Percentiles rank a stretch among this genome's conserved stretches.
Evolutionary conservation across 805 yeast species (phyloP).

Genomic region (Yamadazyma tumulicola): DNA sequence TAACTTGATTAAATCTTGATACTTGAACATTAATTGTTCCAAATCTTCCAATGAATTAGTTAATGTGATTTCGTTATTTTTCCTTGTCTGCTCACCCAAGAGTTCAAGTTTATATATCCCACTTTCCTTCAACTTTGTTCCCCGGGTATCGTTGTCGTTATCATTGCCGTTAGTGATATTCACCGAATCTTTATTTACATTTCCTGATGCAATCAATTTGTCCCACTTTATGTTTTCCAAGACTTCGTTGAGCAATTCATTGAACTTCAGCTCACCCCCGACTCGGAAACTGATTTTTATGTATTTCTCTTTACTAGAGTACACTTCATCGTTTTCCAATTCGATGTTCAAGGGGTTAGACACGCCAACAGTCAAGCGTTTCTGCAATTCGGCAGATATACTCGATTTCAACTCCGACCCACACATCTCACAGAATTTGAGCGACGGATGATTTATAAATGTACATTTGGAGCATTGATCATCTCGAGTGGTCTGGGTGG

Average conservation of each 20-base stretch:
- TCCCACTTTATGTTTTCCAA: slow-evolving; percentile 55
- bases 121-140: slow-evolving; percentile 14
- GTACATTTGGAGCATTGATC: slow-evolving; percentile 62
- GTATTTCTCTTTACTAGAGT: slow-evolving; percentile 25
- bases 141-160: not conserved
- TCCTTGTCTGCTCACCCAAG: slow-evolving; percentile 50
- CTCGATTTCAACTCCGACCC: slow-evolving; percentile 46
- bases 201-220: slow-evolving; percentile 28
- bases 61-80: slow-evolving; percentile 58
- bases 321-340: slow-evolving; percentile 31
- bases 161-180: too few relatives aligned
- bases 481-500: slow-evolving; percentile 5
- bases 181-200: slow-evolving; percentile 35
- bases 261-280: slow-evolving; percentile 60
- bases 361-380: slow-evolving; percentile 1
- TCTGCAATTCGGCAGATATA: slow-evolving; percentile 10
- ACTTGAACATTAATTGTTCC: slow-evolving; percentile 72
- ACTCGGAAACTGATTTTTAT: slow-evolving; percentile 73
- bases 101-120: slow-evolving; percentile 75
- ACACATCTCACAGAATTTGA: slow-evolving; percentile 82
- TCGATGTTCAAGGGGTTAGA: slow-evolving; percentile 16
- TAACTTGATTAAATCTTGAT: slow-evolving; percentile 63
- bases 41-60: slow-evolving; percentile 72
- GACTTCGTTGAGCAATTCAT: slow-evolving; percentile 35
- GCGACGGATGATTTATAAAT: slow-evolving; percentile 76